Evolutionary conservation across 345 rosid genomes (phyloP), one percentile per base, ranked within the genome.

Genomic region (Acer yangbiense): DNA sequence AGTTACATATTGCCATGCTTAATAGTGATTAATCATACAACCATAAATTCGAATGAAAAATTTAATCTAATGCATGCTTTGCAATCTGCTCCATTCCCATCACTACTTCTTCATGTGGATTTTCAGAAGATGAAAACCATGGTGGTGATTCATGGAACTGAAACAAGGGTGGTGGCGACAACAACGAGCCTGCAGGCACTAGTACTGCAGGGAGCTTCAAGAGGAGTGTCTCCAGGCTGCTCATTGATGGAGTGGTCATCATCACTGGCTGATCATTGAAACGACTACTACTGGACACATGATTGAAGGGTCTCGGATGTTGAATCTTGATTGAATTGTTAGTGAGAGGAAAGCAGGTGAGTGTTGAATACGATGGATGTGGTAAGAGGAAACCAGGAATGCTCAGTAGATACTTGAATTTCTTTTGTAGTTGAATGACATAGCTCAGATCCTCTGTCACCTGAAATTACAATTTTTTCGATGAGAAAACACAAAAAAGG

Each of bases 191-290:
- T 17, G 62, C 48, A 27, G 65, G 66, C 9, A 43, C n/a, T 61
- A 10, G 13, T 14, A 60, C 75, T n/a, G 66, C 41, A 9, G 75
- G 75, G 48, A 72, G 48, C 65, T 72, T 72, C 16, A 32, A 7
- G n/a, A 72, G 75, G 16, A 72, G 75, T 72, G n/a, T 60, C 65
- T 72, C 75, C 20, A 58, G 66, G 75, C 75, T 72, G 66, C n/a
- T 72, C 65, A 72, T 58, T 39, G 75, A 35, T 35, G 64, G 64
- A 10, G 35, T 3, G 1, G 65, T 58, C 17, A n/a, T 39, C 17
- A 39, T 9, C 17, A 12, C 32, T 32, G 48, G 75, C 50, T 72
- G 66, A 62, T 25, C 10, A 50, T 50, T 41, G 25, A n/a, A 25
- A 3, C 57, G 50, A n/a, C 10, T 43, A 32, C 35, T 32, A 35